A percentile compares a stretch with the other conserved stretches of the same genome.
Evolutionary conservation across 2,329 filamentous ascomycete genomes (phyloP).

Genomic region (Alternaria rosae): DNA sequence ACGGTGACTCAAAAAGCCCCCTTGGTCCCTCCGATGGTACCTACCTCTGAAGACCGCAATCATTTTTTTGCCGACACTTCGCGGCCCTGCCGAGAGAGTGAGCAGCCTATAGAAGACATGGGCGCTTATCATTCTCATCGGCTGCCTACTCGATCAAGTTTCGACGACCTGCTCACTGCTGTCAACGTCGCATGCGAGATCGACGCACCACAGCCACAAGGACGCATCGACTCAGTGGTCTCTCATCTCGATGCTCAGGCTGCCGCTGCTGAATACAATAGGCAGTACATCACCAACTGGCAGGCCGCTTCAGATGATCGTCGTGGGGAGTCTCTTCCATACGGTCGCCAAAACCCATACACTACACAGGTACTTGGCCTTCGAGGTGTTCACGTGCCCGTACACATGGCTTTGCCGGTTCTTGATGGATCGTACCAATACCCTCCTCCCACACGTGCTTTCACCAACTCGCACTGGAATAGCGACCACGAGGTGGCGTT

Average conservation of each 20-base stretch:
- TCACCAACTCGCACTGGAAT: background rate
- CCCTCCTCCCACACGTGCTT: background rate
- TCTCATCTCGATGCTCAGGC: conserved; percentile 31
- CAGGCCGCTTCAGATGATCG: background rate
- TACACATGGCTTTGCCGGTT: conserved; percentile 1
- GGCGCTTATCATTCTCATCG: conserved; percentile 11
- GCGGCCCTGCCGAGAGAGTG: background rate
- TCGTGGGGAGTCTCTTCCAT: background rate
- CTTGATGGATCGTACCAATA: background rate
- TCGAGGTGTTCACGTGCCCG: background rate
- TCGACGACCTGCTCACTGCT: conserved; percentile 35
- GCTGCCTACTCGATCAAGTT: conserved; percentile 16
- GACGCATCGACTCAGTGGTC: conserved; percentile 32
- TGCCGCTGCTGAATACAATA: conserved; percentile 19
- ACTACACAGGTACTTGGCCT: background rate
- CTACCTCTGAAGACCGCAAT: conserved; percentile 23
- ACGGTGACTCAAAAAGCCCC: conserved; percentile 10
- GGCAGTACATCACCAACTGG: conserved; percentile 12
- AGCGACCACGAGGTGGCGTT: background rate
- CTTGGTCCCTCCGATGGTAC: conserved; percentile 22
- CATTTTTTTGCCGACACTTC: conserved; percentile 14
- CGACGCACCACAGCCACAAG: conserved; percentile 34
- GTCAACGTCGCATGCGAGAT: conserved; percentile 34
- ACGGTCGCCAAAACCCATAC: conserved; percentile 1
- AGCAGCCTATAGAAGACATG: background rate